Conservation (phyloP, 768 basidiomycete species). For the Mycena kentingensis region DNA sequence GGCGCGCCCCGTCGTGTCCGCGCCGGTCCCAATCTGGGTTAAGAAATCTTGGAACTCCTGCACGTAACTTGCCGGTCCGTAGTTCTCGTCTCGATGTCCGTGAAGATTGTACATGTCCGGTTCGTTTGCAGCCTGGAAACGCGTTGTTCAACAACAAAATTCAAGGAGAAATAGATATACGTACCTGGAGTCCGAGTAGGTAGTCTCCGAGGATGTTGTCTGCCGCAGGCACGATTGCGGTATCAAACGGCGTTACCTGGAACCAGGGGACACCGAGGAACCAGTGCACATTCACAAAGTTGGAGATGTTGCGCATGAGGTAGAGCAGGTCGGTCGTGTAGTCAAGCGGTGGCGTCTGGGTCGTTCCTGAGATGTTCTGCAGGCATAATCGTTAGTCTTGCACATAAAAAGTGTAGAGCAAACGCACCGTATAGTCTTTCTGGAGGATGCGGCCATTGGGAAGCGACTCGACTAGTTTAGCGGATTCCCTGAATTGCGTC, state of each 20-base stretch:
- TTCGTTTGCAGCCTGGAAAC: slow-evolving; percentile 7
- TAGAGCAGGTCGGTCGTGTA: slow-evolving; percentile 53
- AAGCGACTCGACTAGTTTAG: slow-evolving; percentile 42
- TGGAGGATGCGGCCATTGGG: slow-evolving; percentile 39
- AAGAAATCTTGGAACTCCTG: slow-evolving; percentile 43
- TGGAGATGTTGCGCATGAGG: slow-evolving; percentile 46
- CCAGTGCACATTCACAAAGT: slow-evolving; percentile 48
- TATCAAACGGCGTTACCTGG: neutral
- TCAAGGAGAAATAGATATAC: no score
- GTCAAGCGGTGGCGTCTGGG: slow-evolving; percentile 51
- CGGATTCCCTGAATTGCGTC: no score
- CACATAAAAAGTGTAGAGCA: no score
- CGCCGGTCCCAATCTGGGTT: slow-evolving; percentile 24
- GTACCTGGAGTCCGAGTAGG: slow-evolving; percentile 6
- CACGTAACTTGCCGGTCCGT: slow-evolving; percentile 35
- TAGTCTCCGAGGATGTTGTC: slow-evolving; percentile 1
- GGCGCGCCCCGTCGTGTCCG: slow-evolving; percentile 22
- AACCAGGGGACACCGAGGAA: slow-evolving; percentile 35
- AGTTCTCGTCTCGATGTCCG: neutral
- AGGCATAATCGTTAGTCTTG: no score
- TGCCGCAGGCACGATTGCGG: neutral
- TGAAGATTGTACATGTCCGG: slow-evolving; percentile 6
- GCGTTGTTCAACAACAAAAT: no score
- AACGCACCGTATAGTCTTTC: no score
- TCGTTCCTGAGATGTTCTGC: slow-evolving; percentile 21